phyloP scores from a whole-genome alignment of 169 alveolate species.

The Perkinsus chesapeaki region DNA sequence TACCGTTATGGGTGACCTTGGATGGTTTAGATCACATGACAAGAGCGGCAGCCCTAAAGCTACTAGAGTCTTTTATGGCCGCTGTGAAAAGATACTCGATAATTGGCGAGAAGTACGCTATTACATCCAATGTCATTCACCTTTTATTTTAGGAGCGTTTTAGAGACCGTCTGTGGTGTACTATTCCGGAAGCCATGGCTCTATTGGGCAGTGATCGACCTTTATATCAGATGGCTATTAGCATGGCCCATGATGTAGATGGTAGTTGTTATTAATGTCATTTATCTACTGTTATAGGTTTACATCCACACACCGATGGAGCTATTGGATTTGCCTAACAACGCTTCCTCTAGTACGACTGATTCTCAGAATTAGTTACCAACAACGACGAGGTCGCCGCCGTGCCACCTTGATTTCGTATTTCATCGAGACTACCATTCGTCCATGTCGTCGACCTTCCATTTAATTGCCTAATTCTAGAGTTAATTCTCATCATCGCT shows the following conservation, averaged over 20 bases:
- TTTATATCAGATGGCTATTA: neutral
- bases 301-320: neutral
- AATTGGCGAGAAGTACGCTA: neutral
- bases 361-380: too few species aligned
- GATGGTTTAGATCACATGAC: neutral
- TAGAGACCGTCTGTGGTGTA: neutral
- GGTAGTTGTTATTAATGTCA: neutral
- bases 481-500: too few species aligned
- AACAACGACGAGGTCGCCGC: too few species aligned
- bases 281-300: neutral
- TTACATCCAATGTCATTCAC: too few species aligned
- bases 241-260: neutral
- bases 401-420: too few species aligned
- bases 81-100: neutral
- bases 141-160: neutral
- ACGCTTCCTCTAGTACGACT: too few species aligned
- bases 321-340: neutral
- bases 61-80: neutral
- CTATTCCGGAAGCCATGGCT: neutral
- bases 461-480: too few species aligned
- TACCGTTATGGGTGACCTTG: neutral
- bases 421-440: neutral
- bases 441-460: too few species aligned
- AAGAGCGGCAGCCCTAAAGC: neutral
- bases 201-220: neutral